phyloP scores from a whole-genome alignment of 164 flowering plant genomes.

The Umbellularia californica region DNA sequence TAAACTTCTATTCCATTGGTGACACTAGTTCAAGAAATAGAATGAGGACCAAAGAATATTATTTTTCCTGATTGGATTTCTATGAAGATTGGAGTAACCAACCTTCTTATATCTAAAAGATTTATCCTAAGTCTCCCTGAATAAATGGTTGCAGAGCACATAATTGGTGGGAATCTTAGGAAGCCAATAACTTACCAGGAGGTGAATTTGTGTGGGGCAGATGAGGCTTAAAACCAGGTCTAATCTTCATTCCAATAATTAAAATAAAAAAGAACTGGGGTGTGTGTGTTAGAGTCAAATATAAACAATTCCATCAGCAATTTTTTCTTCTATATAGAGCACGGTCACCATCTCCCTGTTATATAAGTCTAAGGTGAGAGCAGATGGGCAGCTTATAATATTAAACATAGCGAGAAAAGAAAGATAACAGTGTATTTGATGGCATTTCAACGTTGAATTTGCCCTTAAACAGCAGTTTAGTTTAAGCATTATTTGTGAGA shows the following conservation, averaged over 20 bases:
- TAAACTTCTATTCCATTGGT: no score
- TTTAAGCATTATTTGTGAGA: background rate
- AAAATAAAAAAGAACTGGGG: background rate
- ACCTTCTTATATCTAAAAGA: background rate
- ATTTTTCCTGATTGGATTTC: background rate
- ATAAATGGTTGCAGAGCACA: no score
- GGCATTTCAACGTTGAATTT: background rate
- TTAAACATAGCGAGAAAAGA: background rate
- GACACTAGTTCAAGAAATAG: background rate
- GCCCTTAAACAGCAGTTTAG: background rate
- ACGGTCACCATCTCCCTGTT: background rate
- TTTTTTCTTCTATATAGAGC: background rate
- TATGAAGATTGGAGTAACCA: background rate
- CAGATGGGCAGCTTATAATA: background rate
- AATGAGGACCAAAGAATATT: background rate
- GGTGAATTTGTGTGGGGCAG: background rate
- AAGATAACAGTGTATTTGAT: background rate
- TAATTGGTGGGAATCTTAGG: background rate
- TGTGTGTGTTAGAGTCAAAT: background rate
- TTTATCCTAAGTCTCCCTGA: no score
- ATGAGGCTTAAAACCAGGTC: background rate
- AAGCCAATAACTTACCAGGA: background rate
- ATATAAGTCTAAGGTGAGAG: background rate
- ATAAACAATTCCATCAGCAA: background rate
- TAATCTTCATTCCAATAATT: background rate